Evolutionary conservation across 805 yeast species (phyloP), one percentile per base, ranked within the genome.

Genomic region (Kodamaea kakaduensis): DNA sequence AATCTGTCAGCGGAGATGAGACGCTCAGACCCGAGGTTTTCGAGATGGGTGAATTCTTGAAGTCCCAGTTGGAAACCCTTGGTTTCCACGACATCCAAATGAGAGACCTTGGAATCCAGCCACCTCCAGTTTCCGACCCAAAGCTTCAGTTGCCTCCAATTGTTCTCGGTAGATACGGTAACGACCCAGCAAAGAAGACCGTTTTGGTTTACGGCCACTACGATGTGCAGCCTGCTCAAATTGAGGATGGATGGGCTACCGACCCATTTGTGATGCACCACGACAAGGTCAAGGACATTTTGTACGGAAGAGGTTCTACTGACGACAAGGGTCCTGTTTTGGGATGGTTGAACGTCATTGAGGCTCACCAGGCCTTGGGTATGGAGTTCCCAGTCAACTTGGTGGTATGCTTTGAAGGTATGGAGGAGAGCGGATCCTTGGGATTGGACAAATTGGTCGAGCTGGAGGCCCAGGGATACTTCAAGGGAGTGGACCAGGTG

Each of bases 281-380:
- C 46, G 71, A 67, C 45, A 65, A 69, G 32, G 85, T 80, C 56
- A 76, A 77, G 46, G 81, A 77, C 45, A 72, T 82, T 44, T 69
- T 93, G 52, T 78, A 75, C 51, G 98, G 97, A 32, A 79, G 99
- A 63, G 99, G 99, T 28, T 69, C 96, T 14, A 84, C 97, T 26
- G 99, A 93, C 58, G 99, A 93, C 59, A 93, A 95, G 63, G 99
- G 98, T 20, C 99, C 99, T 23, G 94, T 93, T 29, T 71, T 89
- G 50, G 97, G 96, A 36, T 93, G 99, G 99, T 74, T 93, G 58
- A 90, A 93, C 58, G 82, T 81, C 25, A 71, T 93, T 27, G 84
- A 89, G 65, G 97, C 98, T 10, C 97, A 93, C 65, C 79, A 73
- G 38, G 84, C 79, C 48, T 74, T 86, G 38, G 88, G 86, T 14